Evolutionary conservation across 257 asterid genomes (phyloP).

Genomic region (Cordia subcordata): DNA sequence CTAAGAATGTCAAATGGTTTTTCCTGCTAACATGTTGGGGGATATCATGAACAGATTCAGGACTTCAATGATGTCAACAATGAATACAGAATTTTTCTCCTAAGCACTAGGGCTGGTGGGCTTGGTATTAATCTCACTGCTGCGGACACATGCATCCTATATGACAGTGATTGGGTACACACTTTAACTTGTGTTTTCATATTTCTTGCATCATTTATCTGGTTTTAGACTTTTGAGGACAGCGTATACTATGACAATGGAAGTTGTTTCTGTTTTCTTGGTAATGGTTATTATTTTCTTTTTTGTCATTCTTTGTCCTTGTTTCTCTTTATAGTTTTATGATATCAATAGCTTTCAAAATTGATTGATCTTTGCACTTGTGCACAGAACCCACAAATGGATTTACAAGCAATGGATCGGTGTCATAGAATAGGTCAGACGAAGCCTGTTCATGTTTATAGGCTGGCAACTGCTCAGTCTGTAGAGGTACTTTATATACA

Average conservation of each 20-base stretch:
- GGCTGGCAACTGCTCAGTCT: slow-evolving; percentile 91
- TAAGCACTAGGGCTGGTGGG: slow-evolving; percentile 99
- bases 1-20: background rate
- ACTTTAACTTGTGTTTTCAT: slow-evolving; percentile 13
- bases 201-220: too few species aligned
- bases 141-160: slow-evolving; percentile 96
- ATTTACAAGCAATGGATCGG: slow-evolving; percentile 98
- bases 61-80: slow-evolving; percentile 79
- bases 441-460: slow-evolving; percentile 96
- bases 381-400: slow-evolving; percentile 91
- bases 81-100: slow-evolving; percentile 65
- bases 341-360: too few species aligned
- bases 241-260: too few species aligned
- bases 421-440: slow-evolving; percentile 99
- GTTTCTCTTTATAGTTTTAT: too few species aligned
- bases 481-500: slow-evolving; percentile 31
- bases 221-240: background rate
- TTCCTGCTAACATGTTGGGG: background rate
- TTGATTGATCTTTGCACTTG: background rate
- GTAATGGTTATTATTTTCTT: too few species aligned
- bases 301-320: too few species aligned
- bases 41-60: slow-evolving; percentile 47
- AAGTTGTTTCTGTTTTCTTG: too few species aligned
- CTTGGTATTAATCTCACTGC: slow-evolving; percentile 97
- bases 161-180: slow-evolving; percentile 97